Evolutionary conservation across 2,329 filamentous ascomycete species (phyloP).

Genomic region (Claviceps sp.): DNA sequence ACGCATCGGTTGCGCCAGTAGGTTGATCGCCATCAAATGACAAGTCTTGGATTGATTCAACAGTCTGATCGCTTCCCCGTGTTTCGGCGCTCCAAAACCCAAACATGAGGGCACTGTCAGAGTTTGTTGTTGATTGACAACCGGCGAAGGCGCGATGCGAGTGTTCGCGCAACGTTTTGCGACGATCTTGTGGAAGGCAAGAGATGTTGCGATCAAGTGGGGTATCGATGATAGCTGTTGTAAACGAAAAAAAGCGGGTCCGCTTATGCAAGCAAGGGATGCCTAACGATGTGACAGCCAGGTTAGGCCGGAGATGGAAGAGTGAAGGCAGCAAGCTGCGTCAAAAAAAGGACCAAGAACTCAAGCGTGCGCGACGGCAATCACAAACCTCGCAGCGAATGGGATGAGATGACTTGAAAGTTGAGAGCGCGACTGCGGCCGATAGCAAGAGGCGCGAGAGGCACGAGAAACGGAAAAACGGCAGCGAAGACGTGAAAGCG

Average conservation of each 20-base stretch:
- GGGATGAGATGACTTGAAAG: neutral
- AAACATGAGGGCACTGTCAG: slow-evolving; percentile 40
- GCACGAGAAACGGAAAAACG: slow-evolving; percentile 5
- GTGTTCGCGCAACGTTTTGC: slow-evolving; percentile 4
- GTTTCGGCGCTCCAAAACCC: slow-evolving; percentile 46
- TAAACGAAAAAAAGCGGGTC: slow-evolving; percentile 17
- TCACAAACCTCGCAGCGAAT: slow-evolving; percentile 1
- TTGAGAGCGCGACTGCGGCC: neutral
- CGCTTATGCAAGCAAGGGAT: slow-evolving; percentile 9
- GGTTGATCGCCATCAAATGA: slow-evolving; percentile 19
- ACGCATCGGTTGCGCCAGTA: neutral
- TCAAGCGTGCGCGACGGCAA: slow-evolving; percentile 1
- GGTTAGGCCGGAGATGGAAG: slow-evolving; percentile 11
- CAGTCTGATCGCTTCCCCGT: slow-evolving; percentile 40
- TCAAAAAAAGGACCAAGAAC: slow-evolving; percentile 1
- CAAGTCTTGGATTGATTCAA: slow-evolving; percentile 14
- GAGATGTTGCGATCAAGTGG: neutral
- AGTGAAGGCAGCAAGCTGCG: neutral
- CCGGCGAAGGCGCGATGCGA: slow-evolving; percentile 8
- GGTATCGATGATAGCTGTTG: slow-evolving; percentile 15
- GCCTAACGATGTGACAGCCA: slow-evolving; percentile 8
- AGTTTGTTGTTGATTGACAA: slow-evolving; percentile 10
- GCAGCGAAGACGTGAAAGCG: slow-evolving; percentile 5
- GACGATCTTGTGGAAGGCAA: slow-evolving; percentile 1
- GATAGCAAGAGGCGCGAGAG: slow-evolving; percentile 1